Evolutionary conservation across 192 early-diverging fungal species (phyloP).

Genomic region (Dissophora ornata): DNA sequence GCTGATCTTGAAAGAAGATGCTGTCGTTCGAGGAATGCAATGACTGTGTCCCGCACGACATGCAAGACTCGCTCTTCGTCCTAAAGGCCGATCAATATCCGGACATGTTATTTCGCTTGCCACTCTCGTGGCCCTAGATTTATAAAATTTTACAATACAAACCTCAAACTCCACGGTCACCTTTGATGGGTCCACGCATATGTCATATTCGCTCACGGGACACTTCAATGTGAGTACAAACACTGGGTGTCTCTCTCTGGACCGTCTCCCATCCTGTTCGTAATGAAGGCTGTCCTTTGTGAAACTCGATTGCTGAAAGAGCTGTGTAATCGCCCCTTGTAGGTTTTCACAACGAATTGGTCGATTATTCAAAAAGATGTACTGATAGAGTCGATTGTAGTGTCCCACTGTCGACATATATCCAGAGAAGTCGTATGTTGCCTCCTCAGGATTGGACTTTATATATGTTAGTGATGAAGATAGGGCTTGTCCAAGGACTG

Average conservation of each 20-base stretch:
- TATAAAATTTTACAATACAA: not conserved
- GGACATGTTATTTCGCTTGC: not conserved
- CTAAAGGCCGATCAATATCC: slow-evolving; percentile 9
- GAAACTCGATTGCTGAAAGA: slow-evolving; percentile 35
- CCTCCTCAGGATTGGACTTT: not conserved
- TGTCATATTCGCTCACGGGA: slow-evolving; percentile 57
- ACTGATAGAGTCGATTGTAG: slow-evolving; percentile 43
- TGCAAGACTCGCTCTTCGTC: slow-evolving; percentile 29
- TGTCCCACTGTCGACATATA: slow-evolving; percentile 41
- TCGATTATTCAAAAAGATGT: slow-evolving; percentile 37
- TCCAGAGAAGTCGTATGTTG: slow-evolving; percentile 20
- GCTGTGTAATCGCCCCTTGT: slow-evolving; percentile 5
- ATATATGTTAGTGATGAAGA: slow-evolving; percentile 22
- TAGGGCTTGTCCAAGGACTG: slow-evolving; percentile 63
- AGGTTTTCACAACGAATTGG: slow-evolving; percentile 23
- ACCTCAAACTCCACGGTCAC: slow-evolving; percentile 66
- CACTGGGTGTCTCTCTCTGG: slow-evolving; percentile 59
- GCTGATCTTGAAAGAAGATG: slow-evolving; percentile 32
- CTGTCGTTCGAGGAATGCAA: slow-evolving; percentile 44
- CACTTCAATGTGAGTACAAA: slow-evolving; percentile 66
- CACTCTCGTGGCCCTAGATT: too few species aligned
- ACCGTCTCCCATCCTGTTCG: slow-evolving; percentile 22
- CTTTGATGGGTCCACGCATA: slow-evolving; percentile 67
- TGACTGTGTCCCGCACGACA: slow-evolving; percentile 28
- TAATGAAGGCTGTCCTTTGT: slow-evolving; percentile 30